Percentiles rank a stretch among this genome's conserved stretches.
Evolutionary conservation across 306 rosid genomes (phyloP).

Genomic region (Castanopsis chinensis): DNA sequence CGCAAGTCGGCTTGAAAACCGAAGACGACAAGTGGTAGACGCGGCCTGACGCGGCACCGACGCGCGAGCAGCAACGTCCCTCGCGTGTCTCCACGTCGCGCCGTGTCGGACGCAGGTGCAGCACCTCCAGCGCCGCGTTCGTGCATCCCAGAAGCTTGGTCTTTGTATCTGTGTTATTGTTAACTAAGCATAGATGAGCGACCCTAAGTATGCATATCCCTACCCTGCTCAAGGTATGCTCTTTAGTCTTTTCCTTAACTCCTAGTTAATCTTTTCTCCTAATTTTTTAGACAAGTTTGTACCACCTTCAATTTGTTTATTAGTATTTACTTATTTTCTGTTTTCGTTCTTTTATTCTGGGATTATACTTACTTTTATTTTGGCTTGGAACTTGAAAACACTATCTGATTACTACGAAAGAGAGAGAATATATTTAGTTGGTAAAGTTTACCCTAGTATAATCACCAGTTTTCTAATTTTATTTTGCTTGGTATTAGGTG

Average conservation of each 20-base stretch:
- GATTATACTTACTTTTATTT: neutral
- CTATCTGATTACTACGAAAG: too few relatives aligned
- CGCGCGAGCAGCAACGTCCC: too few relatives aligned
- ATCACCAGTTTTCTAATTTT: neutral
- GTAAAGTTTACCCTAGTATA: neutral
- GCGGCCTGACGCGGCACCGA: too few relatives aligned
- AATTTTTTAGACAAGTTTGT: neutral
- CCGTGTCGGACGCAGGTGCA: too few relatives aligned
- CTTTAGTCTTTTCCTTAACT: neutral
- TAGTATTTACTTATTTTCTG: neutral
- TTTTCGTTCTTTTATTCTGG: neutral
- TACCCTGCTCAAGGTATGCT: constrained; percentile 41
- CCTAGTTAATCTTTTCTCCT: neutral
- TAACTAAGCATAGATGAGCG: constrained; percentile 42
- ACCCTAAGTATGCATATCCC: constrained; percentile 67
- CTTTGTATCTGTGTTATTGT: neutral
- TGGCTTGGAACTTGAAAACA: too few relatives aligned
- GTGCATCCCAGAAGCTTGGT: too few relatives aligned
- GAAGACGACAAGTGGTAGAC: too few relatives aligned
- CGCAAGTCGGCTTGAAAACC: too few relatives aligned
- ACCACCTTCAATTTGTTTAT: too few relatives aligned
- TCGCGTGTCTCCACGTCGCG: too few relatives aligned
- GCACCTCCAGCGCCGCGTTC: too few relatives aligned
- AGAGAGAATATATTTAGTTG: neutral
- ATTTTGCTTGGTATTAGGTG: too few relatives aligned